Evolutionary conservation across 1,139 yeast species (phyloP).

Genomic region (Hansenula sp.): DNA sequence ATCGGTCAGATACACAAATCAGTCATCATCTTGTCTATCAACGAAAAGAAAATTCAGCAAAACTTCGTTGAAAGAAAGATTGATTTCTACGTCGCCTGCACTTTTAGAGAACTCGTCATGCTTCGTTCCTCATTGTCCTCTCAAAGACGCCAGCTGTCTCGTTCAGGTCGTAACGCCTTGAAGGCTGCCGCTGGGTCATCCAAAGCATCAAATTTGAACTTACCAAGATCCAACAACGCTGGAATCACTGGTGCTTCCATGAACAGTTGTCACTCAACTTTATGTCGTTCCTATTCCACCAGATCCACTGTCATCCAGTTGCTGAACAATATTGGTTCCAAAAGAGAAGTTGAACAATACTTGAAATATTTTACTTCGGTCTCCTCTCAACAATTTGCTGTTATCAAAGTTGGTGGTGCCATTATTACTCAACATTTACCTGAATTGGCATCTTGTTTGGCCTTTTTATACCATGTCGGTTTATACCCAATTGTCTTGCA

Average conservation of each 20-base stretch:
- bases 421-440: slow-evolving; percentile 92
- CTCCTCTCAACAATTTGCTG: slow-evolving; percentile 94
- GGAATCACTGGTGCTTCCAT: slow-evolving; percentile 6
- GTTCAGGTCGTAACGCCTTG: slow-evolving; percentile 13
- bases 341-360: slow-evolving; percentile 96
- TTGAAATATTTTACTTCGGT: slow-evolving; percentile 95
- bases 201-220: slow-evolving; percentile 4
- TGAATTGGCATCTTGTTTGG: slow-evolving; percentile 91
- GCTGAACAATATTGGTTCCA: slow-evolving; percentile 92
- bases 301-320: slow-evolving; percentile 94
- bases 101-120: too few species aligned
- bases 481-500: slow-evolving; percentile 94
- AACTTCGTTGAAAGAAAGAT: too few species aligned
- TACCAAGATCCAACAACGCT: slow-evolving; percentile 9
- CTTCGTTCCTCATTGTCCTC: slow-evolving; percentile 22
- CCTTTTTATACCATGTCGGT: slow-evolving; percentile 95
- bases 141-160: slow-evolving; percentile 20
- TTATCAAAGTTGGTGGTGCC: slow-evolving; percentile 98
- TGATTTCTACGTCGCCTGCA: too few species aligned
- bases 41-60: too few species aligned
- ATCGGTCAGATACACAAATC: too few species aligned
- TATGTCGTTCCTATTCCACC: slow-evolving; percentile 36
- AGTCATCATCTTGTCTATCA: too few species aligned
- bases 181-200: slow-evolving; percentile 6
- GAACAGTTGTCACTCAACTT: slow-evolving; percentile 6